A percentile compares a stretch with the other conserved stretches of the same genome.
Evolutionary conservation across 1,284 basidiomycete species (phyloP).

Genomic region (Stereum hirsutum): DNA sequence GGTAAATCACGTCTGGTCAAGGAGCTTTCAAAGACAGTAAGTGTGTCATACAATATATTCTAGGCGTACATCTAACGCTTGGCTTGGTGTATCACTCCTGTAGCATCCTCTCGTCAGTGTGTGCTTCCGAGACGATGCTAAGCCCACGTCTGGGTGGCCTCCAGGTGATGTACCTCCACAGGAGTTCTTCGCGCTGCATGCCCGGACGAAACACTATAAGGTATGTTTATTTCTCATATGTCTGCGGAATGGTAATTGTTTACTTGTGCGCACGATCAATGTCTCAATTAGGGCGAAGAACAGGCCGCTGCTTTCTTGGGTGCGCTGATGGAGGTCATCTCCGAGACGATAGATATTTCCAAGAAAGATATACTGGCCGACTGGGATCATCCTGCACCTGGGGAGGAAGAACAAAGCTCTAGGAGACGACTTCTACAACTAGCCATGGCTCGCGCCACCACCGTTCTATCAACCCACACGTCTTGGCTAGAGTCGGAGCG

Average conservation of each 20-base stretch:
- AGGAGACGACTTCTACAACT: background rate
- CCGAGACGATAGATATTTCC: background rate
- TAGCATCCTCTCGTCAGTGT: background rate
- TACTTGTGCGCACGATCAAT: too few species aligned
- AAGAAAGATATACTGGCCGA: too few species aligned
- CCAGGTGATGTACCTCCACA: background rate
- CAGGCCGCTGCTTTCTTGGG: background rate
- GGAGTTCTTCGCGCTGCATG: background rate
- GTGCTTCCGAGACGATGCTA: background rate
- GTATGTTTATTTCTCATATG: background rate
- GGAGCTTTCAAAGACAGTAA: background rate
- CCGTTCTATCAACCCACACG: background rate
- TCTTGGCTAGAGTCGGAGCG: background rate
- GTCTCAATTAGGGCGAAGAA: background rate
- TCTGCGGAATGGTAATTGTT: too few species aligned
- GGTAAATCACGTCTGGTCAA: conserved; percentile 1
- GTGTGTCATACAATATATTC: background rate
- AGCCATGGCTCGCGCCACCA: background rate
- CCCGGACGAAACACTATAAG: background rate
- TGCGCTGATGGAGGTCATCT: background rate
- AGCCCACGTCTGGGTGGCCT: background rate
- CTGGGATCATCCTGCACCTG: too few species aligned
- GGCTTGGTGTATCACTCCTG: too few species aligned
- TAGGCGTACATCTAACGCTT: background rate
- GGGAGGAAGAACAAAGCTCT: background rate